phyloP scores from a whole-genome alignment of 768 basidiomycete genomes.

The Dentipellis sp. region DNA sequence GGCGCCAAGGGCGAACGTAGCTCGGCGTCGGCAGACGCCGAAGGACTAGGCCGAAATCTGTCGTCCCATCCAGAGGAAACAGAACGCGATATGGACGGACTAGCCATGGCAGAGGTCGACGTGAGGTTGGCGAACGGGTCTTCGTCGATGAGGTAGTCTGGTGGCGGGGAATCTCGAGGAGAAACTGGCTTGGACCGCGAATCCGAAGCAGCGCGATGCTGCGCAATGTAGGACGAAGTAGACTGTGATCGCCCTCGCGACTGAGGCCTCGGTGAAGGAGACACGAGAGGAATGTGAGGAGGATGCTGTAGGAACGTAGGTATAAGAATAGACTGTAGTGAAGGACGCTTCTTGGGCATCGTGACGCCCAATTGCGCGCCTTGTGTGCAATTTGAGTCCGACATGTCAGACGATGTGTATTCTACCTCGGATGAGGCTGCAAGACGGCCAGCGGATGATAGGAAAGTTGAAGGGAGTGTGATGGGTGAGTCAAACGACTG shows the following conservation, averaged over 20 bases:
- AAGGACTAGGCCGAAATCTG: too few relatives aligned
- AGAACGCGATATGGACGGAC: conserved; percentile 11
- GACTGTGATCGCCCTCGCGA: conserved; percentile 14
- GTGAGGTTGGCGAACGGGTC: conserved; percentile 67
- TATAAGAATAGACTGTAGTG: conserved; percentile 42
- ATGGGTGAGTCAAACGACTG: background rate
- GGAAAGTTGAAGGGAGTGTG: conserved; percentile 1
- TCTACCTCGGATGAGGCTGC: too few relatives aligned
- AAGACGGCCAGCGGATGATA: background rate
- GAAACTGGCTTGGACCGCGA: conserved; percentile 2
- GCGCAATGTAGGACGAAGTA: conserved; percentile 11
- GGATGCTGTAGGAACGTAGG: conserved; percentile 34
- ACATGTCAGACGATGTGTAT: too few relatives aligned
- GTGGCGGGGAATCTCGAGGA: conserved; percentile 21
- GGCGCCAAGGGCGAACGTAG: conserved; percentile 9
- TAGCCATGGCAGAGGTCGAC: conserved; percentile 14
- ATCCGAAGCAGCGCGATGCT: conserved; percentile 4
- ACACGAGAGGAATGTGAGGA: conserved; percentile 10
- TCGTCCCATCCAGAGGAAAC: background rate
- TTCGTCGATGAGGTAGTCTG: conserved; percentile 45
- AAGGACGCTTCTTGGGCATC: conserved; percentile 44
- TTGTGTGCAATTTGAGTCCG: background rate
- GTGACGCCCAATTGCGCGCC: conserved; percentile 6
- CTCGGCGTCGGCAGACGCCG: too few relatives aligned
- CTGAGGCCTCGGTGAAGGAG: conserved; percentile 18